Base-by-base conservation (phyloP, 352 stramenopile genomes). In the Phytophthora ramorum region DNA sequence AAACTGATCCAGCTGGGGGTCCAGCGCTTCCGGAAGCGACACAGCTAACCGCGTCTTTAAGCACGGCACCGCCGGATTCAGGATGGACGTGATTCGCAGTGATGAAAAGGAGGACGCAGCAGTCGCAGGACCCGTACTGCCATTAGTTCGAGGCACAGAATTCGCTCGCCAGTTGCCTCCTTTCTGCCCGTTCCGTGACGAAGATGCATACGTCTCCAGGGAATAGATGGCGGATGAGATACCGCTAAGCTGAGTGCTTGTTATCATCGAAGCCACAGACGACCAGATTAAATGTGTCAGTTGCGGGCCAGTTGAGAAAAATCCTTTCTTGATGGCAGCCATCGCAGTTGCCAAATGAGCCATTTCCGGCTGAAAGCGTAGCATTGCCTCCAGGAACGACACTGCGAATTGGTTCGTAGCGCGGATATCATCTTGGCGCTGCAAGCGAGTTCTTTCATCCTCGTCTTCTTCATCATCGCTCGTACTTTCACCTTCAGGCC, bases 251-350 rank as follows among this genome's bases (percentile, higher is more conserved):
- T 93, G 85, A 26, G 77, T 77, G 43, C 73, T 93, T 28, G 74
- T 75, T 37, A 83, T 85, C 1, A 83, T 93, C 9, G 81, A 85
- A 32, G 81, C 71, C 6, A 93, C 79, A 0, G 85, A 75, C 4
- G 79, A 91, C 85, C 85, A 93, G 49, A 93, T 92, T 14, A 93
- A 78, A 58, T 93, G 85, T 1, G 85, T 75, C 7, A 92, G 59
- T 53, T 93, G 83, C 10, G 85, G 81, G 7, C 83, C 85, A 0
- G 79, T 88, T 19, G 80, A 87, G 26, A 88, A 85, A 40, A 92
- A 92, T 17, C 85, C 81, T 50, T 86, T 89, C 71, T 89, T 93
- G 8, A 93, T 40, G 7, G 78, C 69, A 16, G 38, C 74, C 71
- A 90, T 89, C 1, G 82, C 83, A 45, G 71, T 73, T 22, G 73